phyloP scores from a whole-genome alignment of 2,329 filamentous ascomycete species.

The Phyllosticta citribraziliensis region DNA sequence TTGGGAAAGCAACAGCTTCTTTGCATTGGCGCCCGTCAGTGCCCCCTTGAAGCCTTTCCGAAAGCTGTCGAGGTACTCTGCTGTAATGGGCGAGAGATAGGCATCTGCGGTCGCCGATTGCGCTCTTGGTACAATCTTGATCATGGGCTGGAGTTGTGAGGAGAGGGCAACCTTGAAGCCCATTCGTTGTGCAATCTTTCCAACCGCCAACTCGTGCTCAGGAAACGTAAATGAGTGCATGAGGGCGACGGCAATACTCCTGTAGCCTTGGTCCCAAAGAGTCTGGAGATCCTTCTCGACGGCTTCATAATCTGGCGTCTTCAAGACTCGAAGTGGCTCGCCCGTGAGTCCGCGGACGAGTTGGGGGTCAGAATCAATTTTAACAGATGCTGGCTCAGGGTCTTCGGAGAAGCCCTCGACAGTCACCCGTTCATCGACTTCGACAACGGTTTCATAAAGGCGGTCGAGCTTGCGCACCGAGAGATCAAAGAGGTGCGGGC shows the following conservation, averaged over 20 bases:
- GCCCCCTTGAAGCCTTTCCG: conserved; percentile 17
- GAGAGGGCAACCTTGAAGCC: conserved; percentile 24
- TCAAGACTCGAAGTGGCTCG: conserved; percentile 23
- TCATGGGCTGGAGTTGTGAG: conserved; percentile 16
- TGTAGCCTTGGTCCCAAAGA: conserved; percentile 46
- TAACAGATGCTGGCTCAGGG: conserved; percentile 9
- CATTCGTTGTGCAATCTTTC: conserved; percentile 19
- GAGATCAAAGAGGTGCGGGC: conserved; percentile 19
- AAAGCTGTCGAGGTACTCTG: conserved; percentile 19
- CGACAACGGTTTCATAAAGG: conserved; percentile 16
- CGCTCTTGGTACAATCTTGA: conserved; percentile 18
- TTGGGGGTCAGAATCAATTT: conserved; percentile 10
- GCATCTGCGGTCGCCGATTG: conserved; percentile 20
- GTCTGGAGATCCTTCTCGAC: conserved; percentile 18
- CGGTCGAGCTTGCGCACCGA: conserved; percentile 16
- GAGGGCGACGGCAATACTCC: conserved; percentile 28
- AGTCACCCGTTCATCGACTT: conserved; percentile 20
- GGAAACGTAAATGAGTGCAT: conserved; percentile 24
- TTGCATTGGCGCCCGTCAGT: conserved; percentile 45
- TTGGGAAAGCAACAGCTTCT: conserved; percentile 91
- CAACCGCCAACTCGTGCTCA: conserved; percentile 21
- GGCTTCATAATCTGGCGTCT: conserved; percentile 41
- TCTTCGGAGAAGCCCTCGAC: conserved; percentile 18
- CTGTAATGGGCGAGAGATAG: conserved; percentile 19
- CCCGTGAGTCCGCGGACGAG: conserved; percentile 35